Evolutionary conservation across 352 stramenopile genomes (phyloP).

Genomic region (Phytopythium mirpurense): DNA sequence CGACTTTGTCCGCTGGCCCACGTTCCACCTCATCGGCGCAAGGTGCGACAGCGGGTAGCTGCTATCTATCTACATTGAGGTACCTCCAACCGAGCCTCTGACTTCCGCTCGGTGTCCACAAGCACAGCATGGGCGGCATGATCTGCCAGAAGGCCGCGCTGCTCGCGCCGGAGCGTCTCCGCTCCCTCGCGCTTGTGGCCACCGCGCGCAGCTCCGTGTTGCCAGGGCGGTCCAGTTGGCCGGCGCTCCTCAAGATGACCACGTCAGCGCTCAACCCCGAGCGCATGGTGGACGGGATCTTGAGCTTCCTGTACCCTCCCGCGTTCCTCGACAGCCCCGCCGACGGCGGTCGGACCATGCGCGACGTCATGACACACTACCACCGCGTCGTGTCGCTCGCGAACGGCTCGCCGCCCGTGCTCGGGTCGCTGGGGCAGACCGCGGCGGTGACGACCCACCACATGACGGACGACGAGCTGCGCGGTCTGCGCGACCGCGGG

Average conservation of each 20-base stretch:
- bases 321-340: constrained; percentile 23
- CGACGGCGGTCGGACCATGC: constrained; percentile 20
- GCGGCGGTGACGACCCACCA: constrained; percentile 20
- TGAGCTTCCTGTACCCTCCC: constrained; percentile 50
- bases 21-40: constrained; percentile 29
- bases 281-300: constrained; percentile 28
- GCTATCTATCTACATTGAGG: neutral
- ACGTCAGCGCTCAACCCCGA: constrained; percentile 21
- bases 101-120: neutral
- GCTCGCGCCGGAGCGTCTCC: constrained; percentile 17
- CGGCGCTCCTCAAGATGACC: constrained; percentile 21
- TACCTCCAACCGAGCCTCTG: neutral
- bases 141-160: constrained; percentile 27
- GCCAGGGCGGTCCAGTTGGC: constrained; percentile 15
- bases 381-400: constrained; percentile 20
- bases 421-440: constrained; percentile 21
- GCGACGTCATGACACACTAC: constrained; percentile 33
- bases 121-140: constrained; percentile 24
- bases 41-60: constrained; percentile 10
- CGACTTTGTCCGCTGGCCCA: constrained; percentile 27
- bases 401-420: constrained; percentile 9
- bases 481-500: constrained; percentile 20
- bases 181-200: constrained; percentile 24
- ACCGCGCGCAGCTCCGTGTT: constrained; percentile 17
- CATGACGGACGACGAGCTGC: constrained; percentile 28